Percentiles rank a stretch among this genome's conserved stretches.
Conservation (phyloP, 78 protist species). For the Creolimax fragrantissima region DNA sequence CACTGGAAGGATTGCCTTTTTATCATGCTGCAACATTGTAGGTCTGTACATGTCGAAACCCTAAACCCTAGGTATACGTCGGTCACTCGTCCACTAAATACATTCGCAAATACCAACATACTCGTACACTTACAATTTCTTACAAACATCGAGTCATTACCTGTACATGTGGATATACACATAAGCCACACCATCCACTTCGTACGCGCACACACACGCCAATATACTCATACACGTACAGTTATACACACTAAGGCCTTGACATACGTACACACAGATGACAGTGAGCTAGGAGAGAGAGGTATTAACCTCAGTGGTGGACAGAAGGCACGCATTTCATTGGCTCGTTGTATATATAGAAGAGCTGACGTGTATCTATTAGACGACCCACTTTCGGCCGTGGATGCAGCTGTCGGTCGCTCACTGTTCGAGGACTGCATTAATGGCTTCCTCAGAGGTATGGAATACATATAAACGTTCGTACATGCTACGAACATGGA, state of each 20-base stretch:
- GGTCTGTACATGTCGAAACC: too few relatives aligned
- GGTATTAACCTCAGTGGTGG: conserved; percentile 68
- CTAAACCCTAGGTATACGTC: too few relatives aligned
- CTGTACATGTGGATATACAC: not conserved
- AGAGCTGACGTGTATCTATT: conserved; percentile 63
- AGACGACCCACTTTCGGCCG: conserved; percentile 80
- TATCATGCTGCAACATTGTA: too few relatives aligned
- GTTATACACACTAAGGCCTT: not conserved
- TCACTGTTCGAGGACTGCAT: conserved; percentile 45
- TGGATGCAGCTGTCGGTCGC: conserved; percentile 73
- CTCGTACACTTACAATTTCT: not conserved
- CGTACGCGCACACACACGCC: not conserved
- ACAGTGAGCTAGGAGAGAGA: conserved; percentile 54
- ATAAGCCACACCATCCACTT: too few relatives aligned
- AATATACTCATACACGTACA: not conserved
- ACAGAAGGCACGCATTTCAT: conserved; percentile 53
- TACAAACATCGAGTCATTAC: not conserved
- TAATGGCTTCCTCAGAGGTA: conserved; percentile 33
- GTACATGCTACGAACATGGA: not conserved
- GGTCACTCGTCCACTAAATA: too few relatives aligned
- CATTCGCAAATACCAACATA: not conserved
- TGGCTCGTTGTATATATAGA: conserved; percentile 68
- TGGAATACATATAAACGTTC: too few relatives aligned
- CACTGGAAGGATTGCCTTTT: too few relatives aligned
- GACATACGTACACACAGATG: not conserved